phyloP scores from a whole-genome alignment of 192 early-diverging fungal species.

The Entophlyctis luteolus region DNA sequence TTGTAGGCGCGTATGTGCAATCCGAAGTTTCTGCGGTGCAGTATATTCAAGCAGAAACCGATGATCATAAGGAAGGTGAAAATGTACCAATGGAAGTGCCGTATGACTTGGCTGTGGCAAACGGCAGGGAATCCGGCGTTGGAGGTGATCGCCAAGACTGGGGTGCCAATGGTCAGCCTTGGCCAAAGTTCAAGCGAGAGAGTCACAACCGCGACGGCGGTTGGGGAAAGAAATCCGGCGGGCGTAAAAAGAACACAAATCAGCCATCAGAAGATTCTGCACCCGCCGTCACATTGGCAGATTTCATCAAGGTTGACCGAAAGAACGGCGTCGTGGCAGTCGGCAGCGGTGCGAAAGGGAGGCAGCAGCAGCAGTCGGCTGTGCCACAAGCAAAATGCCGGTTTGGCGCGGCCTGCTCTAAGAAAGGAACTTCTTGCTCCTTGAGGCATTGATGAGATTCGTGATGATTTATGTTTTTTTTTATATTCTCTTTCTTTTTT shows the following conservation, averaged over 20 bases:
- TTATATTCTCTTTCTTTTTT: background rate
- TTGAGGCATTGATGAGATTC: background rate
- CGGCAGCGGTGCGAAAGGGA: background rate
- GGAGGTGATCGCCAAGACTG: background rate
- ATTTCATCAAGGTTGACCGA: slow-evolving; percentile 15
- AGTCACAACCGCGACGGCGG: background rate
- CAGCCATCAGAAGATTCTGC: background rate
- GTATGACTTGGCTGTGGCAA: background rate
- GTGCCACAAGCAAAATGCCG: background rate
- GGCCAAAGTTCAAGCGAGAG: background rate
- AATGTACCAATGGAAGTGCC: background rate
- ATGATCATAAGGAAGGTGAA: background rate
- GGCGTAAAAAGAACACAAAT: background rate
- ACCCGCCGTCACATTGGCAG: background rate
- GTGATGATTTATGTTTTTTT: background rate
- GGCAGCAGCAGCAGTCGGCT: background rate
- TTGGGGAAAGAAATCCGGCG: background rate
- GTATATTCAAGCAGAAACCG: background rate
- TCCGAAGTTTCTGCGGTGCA: background rate
- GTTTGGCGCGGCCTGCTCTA: background rate
- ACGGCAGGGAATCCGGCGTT: background rate
- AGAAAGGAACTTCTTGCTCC: background rate
- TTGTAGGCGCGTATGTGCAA: background rate
- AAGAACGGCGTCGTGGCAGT: slow-evolving; percentile 14
- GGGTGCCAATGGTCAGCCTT: background rate